Evolutionary conservation across 768 basidiomycete species (phyloP), one percentile per base, ranked within the genome.

Genomic region (Termitomyces eurrhizus): DNA sequence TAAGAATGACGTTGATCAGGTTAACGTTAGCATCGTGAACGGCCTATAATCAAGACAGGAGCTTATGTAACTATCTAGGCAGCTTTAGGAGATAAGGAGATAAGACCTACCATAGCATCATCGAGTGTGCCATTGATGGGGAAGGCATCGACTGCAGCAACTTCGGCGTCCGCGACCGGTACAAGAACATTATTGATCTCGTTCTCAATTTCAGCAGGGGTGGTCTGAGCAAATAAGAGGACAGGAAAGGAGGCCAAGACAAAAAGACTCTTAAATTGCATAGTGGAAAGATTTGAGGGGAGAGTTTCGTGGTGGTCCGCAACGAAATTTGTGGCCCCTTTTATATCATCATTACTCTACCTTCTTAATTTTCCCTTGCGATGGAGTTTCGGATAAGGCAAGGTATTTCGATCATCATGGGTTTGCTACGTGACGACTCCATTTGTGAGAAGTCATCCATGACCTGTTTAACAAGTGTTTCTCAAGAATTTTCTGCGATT

Each of bases 121-220:
- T 59, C 21, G 4, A 76, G 62, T 18, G 59, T 64, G 36, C 53
- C 53, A 4, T 69, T 68, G 12, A 60, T 62, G 9, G 75, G 70
- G 70, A 72, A 74, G 12, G 68, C 68, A 18, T 68, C 66, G 54
- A 78, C 71, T 8, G 65, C 62, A 35, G 58, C 67, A 58, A 76
- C 67, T 16, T 76, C 69, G 32, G 64, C 63, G 5, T 66, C 72
- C 9, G 72, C 60, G 42, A 66, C 64, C 9, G 68, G 61, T 2
- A 66, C 51, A 53, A 77, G 71, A n/a, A 9, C 61, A 18, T 26
- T 63, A 9, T 42, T 57, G 46, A 76, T 67, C 63, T 76, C 77
- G 16, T 63, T 44, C 58, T 71, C 54, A 37, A 78, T 70, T 29
- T 70, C 48, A 1, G 70, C 68, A 29, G 69, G 42, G n/a, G 42